Evolutionary conservation across 805 yeast species (phyloP).

Genomic region (Priceomyces melissophilus): DNA sequence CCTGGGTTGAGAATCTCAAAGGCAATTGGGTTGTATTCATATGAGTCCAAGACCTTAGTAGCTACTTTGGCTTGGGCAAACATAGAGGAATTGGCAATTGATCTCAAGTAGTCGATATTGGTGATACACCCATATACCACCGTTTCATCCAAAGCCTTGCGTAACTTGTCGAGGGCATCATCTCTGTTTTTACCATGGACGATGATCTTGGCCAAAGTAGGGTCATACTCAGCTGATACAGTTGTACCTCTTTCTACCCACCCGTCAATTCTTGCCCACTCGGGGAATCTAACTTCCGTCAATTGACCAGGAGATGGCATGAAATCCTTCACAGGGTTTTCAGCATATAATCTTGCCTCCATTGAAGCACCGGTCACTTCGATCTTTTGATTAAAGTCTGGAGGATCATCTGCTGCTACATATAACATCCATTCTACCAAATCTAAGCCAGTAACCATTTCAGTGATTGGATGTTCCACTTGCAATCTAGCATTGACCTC

Average conservation of each 20-base stretch:
- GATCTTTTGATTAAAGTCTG: conserved; percentile 63
- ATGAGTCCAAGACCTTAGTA: conserved; percentile 84
- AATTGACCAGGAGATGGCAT: conserved; percentile 96
- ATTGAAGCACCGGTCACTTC: conserved; percentile 81
- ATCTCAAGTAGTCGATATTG: conserved; percentile 83
- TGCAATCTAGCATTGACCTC: conserved; percentile 97
- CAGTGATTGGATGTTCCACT: conserved; percentile 97
- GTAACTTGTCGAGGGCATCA: conserved; percentile 76
- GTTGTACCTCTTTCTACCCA: conserved; percentile 91
- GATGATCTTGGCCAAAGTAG: conserved; percentile 92
- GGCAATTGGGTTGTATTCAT: conserved; percentile 74
- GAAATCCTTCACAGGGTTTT: conserved; percentile 92
- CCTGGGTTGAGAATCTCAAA: conserved; percentile 68
- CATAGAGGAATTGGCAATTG: conserved; percentile 80
- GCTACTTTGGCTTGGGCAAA: conserved; percentile 80
- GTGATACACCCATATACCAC: conserved; percentile 85
- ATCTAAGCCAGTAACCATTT: conserved; percentile 90
- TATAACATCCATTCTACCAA: conserved; percentile 95
- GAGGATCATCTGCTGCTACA: conserved; percentile 87
- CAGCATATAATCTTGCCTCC: conserved; percentile 97
- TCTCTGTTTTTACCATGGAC: conserved; percentile 88
- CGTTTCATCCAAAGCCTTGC: conserved; percentile 81
- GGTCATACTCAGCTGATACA: conserved; percentile 91
- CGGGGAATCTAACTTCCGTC: conserved; percentile 80
- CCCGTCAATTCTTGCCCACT: conserved; percentile 89